These are phyloP conservation scores for Oidiodendron maius DNA, from an alignment of 495 filamentous ascomycete species.

Conservation along the genomic window DNA sequence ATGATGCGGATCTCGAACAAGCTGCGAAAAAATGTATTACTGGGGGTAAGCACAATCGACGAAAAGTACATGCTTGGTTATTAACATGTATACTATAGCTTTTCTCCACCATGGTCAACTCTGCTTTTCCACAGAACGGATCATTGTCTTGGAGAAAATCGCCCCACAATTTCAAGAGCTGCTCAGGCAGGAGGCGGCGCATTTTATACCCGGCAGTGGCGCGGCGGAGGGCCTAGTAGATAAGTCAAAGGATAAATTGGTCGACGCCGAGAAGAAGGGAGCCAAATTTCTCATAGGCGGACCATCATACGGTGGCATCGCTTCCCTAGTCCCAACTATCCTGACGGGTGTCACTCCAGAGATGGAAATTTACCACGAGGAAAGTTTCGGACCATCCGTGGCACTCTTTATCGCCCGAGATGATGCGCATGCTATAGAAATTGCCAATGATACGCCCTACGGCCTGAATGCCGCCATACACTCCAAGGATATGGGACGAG, in stretches of 20 bases:
- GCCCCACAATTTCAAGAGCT: slow-evolving; percentile 51
- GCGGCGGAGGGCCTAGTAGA: not conserved
- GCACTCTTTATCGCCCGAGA: slow-evolving; percentile 44
- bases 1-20: slow-evolving; percentile 53
- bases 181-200: not conserved
- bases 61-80: no score
- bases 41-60: no score
- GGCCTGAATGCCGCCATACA: slow-evolving; percentile 80
- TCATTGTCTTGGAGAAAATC: slow-evolving; percentile 69
- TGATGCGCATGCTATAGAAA: slow-evolving; percentile 61
- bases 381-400: slow-evolving; percentile 76
- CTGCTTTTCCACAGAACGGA: slow-evolving; percentile 81
- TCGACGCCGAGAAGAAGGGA: slow-evolving; percentile 37
- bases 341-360: slow-evolving; percentile 61
- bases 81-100: no score
- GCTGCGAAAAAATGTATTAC: slow-evolving; percentile 40
- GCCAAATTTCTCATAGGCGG: slow-evolving; percentile 33
- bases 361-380: slow-evolving; percentile 74
- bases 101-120: slow-evolving; percentile 66
- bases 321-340: slow-evolving; percentile 64
- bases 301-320: slow-evolving; percentile 28
- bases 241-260: not conserved
- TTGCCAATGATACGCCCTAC: slow-evolving; percentile 75
- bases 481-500: slow-evolving; percentile 67
- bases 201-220: slow-evolving; percentile 22